Conservation (phyloP, 306 rosid species). For the Vicia villosa region DNA sequence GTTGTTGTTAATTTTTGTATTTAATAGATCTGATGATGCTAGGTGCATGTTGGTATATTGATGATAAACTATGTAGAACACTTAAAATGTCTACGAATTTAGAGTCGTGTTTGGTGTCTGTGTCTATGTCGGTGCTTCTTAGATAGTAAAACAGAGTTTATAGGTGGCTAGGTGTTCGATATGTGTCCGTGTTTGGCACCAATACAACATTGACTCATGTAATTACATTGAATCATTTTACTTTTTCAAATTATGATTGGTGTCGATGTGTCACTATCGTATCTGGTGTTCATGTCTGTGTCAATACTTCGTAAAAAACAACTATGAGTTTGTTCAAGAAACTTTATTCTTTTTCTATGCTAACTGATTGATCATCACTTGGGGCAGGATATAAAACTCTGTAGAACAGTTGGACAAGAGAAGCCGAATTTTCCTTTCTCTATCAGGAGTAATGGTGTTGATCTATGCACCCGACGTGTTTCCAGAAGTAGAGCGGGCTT, state of each 20-base stretch:
- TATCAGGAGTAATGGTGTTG: conserved; percentile 47
- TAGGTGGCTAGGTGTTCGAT: not conserved
- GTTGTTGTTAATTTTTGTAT: not conserved
- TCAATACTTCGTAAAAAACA: not conserved
- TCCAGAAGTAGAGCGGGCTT: conserved; percentile 34
- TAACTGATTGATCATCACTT: conserved; percentile 49
- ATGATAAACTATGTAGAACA: not conserved
- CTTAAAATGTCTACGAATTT: too few species aligned
- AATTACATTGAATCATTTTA: not conserved
- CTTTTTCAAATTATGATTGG: not conserved
- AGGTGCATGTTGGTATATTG: conserved; percentile 12
- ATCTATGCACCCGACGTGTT: conserved; percentile 41
- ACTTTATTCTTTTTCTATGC: conserved; percentile 39
- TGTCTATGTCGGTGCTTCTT: not conserved
- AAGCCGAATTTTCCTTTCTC: conserved; percentile 41
- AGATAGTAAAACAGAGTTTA: not conserved
- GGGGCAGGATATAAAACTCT: conserved; percentile 46
- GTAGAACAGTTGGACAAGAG: conserved; percentile 39
- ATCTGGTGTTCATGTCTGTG: not conserved
- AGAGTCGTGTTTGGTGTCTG: not conserved
- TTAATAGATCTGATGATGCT: conserved; percentile 25
- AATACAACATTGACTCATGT: not conserved
- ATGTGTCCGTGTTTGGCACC: not conserved
- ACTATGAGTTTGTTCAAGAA: not conserved
- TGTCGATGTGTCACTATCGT: not conserved